Percentiles rank a stretch among this genome's conserved stretches.
phyloP scores from a whole-genome alignment of 768 basidiomycete genomes.

The Lyophyllum semitale region DNA sequence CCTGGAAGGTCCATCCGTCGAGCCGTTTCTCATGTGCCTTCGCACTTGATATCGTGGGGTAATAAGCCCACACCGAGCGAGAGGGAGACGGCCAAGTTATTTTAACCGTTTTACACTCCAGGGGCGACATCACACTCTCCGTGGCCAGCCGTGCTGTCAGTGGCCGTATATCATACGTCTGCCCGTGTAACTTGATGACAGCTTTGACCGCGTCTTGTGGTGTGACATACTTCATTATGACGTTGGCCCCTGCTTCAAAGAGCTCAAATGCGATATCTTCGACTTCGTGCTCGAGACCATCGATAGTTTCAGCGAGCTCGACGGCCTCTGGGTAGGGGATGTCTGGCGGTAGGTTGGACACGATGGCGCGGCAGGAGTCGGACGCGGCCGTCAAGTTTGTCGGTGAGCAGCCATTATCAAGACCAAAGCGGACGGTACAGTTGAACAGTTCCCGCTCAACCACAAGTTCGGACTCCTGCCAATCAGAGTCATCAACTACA shows the following conservation, averaged over 20 bases:
- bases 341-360: constrained; percentile 42
- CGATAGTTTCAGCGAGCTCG: constrained; percentile 31
- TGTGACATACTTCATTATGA: constrained; percentile 30
- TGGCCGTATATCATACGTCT: constrained; percentile 20
- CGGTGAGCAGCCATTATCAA: constrained; percentile 30
- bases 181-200: constrained; percentile 32
- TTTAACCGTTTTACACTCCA: constrained; percentile 33
- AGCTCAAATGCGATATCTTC: constrained; percentile 21
- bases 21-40: constrained; percentile 42
- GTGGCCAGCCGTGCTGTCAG: constrained; percentile 30
- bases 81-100: constrained; percentile 48
- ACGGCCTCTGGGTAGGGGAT: constrained; percentile 28
- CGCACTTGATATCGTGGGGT: constrained; percentile 41
- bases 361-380: constrained; percentile 32
- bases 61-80: constrained; percentile 47
- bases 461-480: constrained; percentile 5
- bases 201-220: constrained; percentile 32
- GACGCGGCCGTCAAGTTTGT: constrained; percentile 34
- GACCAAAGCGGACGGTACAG: constrained; percentile 32
- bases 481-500: neutral
- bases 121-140: constrained; percentile 9
- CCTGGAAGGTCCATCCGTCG: constrained; percentile 37
- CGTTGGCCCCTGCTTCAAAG: constrained; percentile 19
- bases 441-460: constrained; percentile 23
- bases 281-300: constrained; percentile 25